Evolutionary conservation across 208 protist species (phyloP).

Genomic region (Acanthamoeba royreba): DNA sequence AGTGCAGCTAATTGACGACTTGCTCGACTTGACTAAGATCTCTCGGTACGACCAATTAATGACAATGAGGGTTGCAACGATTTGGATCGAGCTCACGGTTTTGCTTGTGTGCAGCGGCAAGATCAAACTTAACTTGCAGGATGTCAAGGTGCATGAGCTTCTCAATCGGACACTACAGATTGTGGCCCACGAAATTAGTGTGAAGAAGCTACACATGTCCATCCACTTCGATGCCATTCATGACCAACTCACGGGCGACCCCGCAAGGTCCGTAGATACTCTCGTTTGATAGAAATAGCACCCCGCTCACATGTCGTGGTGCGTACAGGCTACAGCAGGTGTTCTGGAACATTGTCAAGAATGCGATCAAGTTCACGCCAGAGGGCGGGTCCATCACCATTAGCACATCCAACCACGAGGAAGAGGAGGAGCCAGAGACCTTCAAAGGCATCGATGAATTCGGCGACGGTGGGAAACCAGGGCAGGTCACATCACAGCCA

Average conservation of each 20-base stretch:
- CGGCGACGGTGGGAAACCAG: too few relatives aligned
- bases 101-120: too few relatives aligned
- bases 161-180: background rate
- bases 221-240: background rate
- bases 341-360: background rate
- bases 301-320: too few relatives aligned
- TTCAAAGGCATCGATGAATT: too few relatives aligned
- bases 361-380: background rate
- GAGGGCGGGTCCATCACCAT: background rate
- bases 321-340: background rate
- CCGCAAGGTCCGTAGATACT: too few relatives aligned
- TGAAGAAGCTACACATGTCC: background rate
- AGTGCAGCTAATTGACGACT: background rate
- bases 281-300: too few relatives aligned
- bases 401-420: background rate
- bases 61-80: too few relatives aligned
- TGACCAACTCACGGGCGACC: background rate
- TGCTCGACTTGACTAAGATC: background rate
- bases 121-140: too few relatives aligned
- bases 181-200: background rate
- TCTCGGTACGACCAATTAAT: background rate
- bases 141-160: too few relatives aligned
- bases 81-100: too few relatives aligned
- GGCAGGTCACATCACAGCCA: too few relatives aligned
- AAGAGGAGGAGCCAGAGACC: background rate